Percentiles rank a stretch among this genome's conserved stretches.
Evolutionary conservation across 2,329 filamentous ascomycete genomes (phyloP).

Genomic region (Leptographium flavum): DNA sequence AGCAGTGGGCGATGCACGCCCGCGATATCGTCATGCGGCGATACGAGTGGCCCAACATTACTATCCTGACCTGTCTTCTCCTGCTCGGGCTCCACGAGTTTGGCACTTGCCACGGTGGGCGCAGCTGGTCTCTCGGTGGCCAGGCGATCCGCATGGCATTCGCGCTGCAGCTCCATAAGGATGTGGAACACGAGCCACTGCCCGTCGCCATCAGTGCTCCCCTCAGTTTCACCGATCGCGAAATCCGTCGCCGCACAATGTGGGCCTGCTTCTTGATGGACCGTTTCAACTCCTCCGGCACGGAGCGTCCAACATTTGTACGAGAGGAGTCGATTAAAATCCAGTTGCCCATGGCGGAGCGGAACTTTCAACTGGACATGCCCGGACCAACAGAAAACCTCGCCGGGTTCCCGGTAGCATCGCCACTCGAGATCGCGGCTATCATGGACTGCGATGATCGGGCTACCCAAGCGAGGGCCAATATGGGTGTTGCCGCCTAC

Average conservation of each 20-base stretch:
- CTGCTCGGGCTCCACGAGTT: constrained; percentile 89
- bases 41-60: constrained; percentile 93
- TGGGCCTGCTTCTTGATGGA: constrained; percentile 98
- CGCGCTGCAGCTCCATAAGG: constrained; percentile 82
- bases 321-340: constrained; percentile 81
- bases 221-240: constrained; percentile 80
- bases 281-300: constrained; percentile 90
- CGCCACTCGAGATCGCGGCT: constrained; percentile 36
- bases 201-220: constrained; percentile 47
- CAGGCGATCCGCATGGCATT: constrained; percentile 96
- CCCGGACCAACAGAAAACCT: constrained; percentile 76
- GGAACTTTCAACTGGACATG: constrained; percentile 81
- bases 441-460: constrained; percentile 50
- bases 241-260: constrained; percentile 88
- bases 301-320: constrained; percentile 81
- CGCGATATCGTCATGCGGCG: constrained; percentile 73
- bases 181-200: constrained; percentile 69
- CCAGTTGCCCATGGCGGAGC: constrained; percentile 81
- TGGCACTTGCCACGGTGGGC: constrained; percentile 87
- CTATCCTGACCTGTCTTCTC: constrained; percentile 79
- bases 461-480: constrained; percentile 53
- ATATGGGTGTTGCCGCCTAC: constrained; percentile 91
- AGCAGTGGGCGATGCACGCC: constrained; percentile 81
- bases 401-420: constrained; percentile 32
- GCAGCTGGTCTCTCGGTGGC: constrained; percentile 90